Conservation (phyloP, 1,284 basidiomycete genomes). For the Waitea zeae region DNA sequence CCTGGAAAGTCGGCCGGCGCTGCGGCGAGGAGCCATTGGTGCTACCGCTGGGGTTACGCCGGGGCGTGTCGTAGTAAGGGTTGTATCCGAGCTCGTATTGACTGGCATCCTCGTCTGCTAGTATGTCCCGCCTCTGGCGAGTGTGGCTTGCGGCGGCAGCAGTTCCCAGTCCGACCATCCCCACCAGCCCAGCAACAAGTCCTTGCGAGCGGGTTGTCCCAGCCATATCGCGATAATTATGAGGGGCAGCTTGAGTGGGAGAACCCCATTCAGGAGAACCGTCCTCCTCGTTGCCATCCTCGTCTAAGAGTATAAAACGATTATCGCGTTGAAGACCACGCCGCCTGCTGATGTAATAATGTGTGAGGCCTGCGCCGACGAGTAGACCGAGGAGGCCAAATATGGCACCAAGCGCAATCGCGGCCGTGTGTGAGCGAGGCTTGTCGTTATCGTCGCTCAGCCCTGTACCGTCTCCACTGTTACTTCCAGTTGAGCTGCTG, state of each 20-base stretch:
- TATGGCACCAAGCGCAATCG: constrained; percentile 37
- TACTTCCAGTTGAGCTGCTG: constrained; percentile 5
- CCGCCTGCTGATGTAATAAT: constrained; percentile 25
- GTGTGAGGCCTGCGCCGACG: constrained; percentile 18
- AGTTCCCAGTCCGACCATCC: constrained; percentile 11
- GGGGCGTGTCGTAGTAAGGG: constrained; percentile 2
- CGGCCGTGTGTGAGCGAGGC: constrained; percentile 13
- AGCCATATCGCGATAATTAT: too few species aligned
- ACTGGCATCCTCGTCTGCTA: constrained; percentile 55
- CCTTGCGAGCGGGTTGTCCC: constrained; percentile 9
- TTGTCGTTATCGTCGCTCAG: neutral
- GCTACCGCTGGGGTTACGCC: neutral
- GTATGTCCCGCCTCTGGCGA: constrained; percentile 30
- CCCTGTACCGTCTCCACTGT: constrained; percentile 6
- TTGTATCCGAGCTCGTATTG: constrained; percentile 20
- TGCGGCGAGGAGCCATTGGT: constrained; percentile 7
- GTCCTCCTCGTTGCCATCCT: constrained; percentile 15
- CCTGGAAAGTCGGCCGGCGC: constrained; percentile 13
- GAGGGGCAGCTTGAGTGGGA: too few species aligned
- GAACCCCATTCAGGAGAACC: constrained; percentile 10
- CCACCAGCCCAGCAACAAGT: constrained; percentile 11
- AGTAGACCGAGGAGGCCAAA: constrained; percentile 37
- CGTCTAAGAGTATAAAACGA: constrained; percentile 24
- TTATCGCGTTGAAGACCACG: constrained; percentile 13
- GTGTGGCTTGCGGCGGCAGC: neutral